Evolutionary conservation across 805 yeast species (phyloP).

Genomic region (Kluyveromyces nonfermentans): DNA sequence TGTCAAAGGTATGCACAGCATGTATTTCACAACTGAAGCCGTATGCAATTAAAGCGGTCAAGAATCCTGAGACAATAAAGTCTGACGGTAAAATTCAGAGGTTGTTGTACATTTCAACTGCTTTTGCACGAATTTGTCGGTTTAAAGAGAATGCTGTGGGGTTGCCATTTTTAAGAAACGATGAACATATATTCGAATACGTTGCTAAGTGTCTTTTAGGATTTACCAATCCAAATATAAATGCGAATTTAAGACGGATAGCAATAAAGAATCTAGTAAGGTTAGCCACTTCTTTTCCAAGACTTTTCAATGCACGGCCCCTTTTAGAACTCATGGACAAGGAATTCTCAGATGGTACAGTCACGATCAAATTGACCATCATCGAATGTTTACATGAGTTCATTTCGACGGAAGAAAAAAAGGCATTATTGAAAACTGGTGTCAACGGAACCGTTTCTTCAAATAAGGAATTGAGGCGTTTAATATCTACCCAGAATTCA

Average conservation of each 20-base stretch:
- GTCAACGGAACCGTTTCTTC: constrained; percentile 31
- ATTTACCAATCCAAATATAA: constrained; percentile 36
- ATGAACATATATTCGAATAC: constrained; percentile 49
- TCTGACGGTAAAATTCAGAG: constrained; percentile 42
- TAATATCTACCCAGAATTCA: constrained; percentile 35
- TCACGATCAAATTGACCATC: constrained; percentile 40
- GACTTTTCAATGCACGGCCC: constrained; percentile 50
- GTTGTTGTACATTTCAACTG: constrained; percentile 54
- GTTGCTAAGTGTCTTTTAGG: constrained; percentile 49
- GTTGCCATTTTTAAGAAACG: constrained; percentile 36
- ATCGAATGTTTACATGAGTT: constrained; percentile 51
- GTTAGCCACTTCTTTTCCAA: constrained; percentile 56
- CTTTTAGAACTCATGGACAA: constrained; percentile 44
- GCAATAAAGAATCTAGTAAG: constrained; percentile 51
- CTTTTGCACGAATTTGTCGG: constrained; percentile 62
- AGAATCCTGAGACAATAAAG: constrained; percentile 12
- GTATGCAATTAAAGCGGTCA: constrained; percentile 29
- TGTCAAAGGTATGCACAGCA: constrained; percentile 57
- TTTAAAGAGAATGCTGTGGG: constrained; percentile 38
- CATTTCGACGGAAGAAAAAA: constrained; percentile 45
- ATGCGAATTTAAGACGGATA: constrained; percentile 35
- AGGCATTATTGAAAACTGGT: constrained; percentile 34
- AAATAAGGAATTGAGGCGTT: constrained; percentile 32
- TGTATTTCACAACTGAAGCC: constrained; percentile 45
- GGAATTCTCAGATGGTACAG: constrained; percentile 34